Evolutionary conservation across 176 grass and related monocot genomes (phyloP).

Genomic region (Musa beccarii): DNA sequence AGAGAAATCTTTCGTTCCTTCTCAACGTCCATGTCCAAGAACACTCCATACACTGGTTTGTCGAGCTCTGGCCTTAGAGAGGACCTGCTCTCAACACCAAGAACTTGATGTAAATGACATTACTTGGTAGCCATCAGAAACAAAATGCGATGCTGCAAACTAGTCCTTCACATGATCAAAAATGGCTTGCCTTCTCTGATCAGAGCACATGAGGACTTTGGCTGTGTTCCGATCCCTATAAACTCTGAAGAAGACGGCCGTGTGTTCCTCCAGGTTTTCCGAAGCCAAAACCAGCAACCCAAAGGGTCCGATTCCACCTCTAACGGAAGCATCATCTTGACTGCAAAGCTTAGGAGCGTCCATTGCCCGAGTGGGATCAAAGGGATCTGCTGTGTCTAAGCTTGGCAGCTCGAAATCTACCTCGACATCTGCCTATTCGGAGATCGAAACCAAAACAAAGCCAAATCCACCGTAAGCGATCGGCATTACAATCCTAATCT

Average conservation of each 20-base stretch:
- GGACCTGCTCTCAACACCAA: constrained; percentile 33
- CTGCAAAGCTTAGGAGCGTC: constrained; percentile 50
- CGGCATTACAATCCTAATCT: background rate
- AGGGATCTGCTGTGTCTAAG: constrained; percentile 33
- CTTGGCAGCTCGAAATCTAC: constrained; percentile 47
- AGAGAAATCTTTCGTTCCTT: constrained; percentile 56
- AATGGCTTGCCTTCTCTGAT: constrained; percentile 47
- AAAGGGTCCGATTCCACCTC: constrained; percentile 55
- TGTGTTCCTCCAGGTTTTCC: constrained; percentile 50
- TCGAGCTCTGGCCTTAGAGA: constrained; percentile 51
- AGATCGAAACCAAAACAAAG: constrained; percentile 14
- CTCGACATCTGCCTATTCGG: constrained; percentile 69
- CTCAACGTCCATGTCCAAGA: constrained; percentile 51
- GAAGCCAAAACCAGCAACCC: constrained; percentile 72
- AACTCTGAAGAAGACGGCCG: constrained; percentile 58
- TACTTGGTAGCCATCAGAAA: background rate
- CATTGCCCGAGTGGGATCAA: constrained; percentile 57
- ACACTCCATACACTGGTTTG: constrained; percentile 64
- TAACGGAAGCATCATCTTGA: constrained; percentile 32
- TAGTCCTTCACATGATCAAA: background rate
- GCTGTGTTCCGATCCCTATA: constrained; percentile 46
- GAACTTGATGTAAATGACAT: background rate
- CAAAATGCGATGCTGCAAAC: background rate
- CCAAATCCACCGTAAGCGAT: background rate
- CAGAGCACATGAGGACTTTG: constrained; percentile 63